Conservation (phyloP, 306 rosid genomes). For the Sphenostylis stenocarpa region DNA sequence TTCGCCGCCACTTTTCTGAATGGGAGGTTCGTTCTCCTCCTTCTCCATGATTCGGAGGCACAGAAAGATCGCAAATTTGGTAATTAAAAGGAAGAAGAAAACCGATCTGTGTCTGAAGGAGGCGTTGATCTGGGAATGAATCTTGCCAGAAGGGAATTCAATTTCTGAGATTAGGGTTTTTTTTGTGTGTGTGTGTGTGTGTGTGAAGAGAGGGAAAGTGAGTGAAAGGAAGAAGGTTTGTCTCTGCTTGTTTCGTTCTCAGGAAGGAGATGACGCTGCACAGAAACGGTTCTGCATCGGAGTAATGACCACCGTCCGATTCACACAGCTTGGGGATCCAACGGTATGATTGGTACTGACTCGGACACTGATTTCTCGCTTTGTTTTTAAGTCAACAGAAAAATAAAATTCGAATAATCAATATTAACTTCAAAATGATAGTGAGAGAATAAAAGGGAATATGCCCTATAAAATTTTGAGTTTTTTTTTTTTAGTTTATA, state of each 20-base stretch:
- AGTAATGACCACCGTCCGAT: constrained; percentile 26
- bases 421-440: background rate
- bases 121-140: constrained; percentile 6
- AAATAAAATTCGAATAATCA: background rate
- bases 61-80: constrained; percentile 35
- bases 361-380: constrained; percentile 25
- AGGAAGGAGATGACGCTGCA: constrained; percentile 44
- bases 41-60: constrained; percentile 57
- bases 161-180: constrained; percentile 36
- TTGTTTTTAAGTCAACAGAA: constrained; percentile 32
- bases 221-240: constrained; percentile 32
- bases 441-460: background rate
- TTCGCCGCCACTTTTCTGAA: constrained; percentile 46
- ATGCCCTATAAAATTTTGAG: background rate
- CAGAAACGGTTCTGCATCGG: constrained; percentile 21
- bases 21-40: constrained; percentile 45
- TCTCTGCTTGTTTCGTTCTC: constrained; percentile 34
- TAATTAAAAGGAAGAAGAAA: background rate
- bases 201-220: background rate
- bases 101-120: constrained; percentile 27
- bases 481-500: background rate
- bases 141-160: background rate
- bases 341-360: constrained; percentile 7
- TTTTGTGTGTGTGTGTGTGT: background rate
- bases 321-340: constrained; percentile 18